Percentiles rank a stretch among this genome's conserved stretches.
phyloP scores from a whole-genome alignment of 768 basidiomycete genomes.

The Atractiella rhizophila region DNA sequence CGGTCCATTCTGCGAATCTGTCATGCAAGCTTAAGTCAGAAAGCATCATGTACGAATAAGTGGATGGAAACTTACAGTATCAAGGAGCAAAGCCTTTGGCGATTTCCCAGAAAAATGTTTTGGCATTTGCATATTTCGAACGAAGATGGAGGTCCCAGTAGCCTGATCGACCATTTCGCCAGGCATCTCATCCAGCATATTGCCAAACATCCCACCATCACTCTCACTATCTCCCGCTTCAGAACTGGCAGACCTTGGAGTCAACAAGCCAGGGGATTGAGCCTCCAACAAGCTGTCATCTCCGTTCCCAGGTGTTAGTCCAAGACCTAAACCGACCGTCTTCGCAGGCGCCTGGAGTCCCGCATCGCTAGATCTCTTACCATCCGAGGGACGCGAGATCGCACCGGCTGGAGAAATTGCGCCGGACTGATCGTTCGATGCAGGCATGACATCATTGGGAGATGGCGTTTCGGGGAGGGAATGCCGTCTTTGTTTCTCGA shows the following conservation, averaged over 20 bases:
- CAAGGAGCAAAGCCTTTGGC: conserved; percentile 46
- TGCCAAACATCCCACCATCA: conserved; percentile 38
- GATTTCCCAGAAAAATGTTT: conserved; percentile 62
- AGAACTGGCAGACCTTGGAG: no score
- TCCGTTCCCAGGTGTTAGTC: background rate
- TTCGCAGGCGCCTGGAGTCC: background rate
- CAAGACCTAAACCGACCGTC: background rate
- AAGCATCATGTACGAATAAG: no score
- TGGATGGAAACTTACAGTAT: no score
- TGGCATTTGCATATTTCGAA: conserved; percentile 48
- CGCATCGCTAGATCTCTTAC: background rate
- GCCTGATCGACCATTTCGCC: conserved; percentile 30
- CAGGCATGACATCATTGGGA: background rate
- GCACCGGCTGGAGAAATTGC: background rate
- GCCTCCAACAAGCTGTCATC: no score
- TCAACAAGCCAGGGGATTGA: no score
- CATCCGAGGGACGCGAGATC: background rate
- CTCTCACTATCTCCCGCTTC: conserved; percentile 9
- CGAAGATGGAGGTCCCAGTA: conserved; percentile 18
- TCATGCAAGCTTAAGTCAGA: no score
- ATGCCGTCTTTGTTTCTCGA: conserved; percentile 8
- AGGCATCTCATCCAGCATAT: conserved; percentile 42
- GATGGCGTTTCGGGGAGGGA: background rate
- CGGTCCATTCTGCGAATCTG: conserved; percentile 30
- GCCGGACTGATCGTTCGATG: background rate